Percentiles rank a stretch among this genome's conserved stretches.
Evolutionary conservation across 441 rosid genomes (phyloP).

Genomic region (Metrosideros polymorpha): DNA sequence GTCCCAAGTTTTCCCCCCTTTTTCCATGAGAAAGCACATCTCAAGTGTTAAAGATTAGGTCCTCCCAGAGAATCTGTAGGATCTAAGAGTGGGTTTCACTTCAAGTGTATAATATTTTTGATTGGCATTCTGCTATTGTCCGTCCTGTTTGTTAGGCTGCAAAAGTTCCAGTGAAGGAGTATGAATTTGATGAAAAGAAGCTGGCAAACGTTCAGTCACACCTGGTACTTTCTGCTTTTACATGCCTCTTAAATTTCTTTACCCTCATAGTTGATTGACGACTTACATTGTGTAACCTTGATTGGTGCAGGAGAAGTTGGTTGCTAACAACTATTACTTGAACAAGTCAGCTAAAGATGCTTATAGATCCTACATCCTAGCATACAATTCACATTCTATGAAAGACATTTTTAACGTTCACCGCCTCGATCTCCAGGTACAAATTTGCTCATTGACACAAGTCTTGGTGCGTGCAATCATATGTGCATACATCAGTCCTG

Average conservation of each 20-base stretch:
- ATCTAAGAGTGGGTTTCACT: background rate
- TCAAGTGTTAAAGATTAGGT: background rate
- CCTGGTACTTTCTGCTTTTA: constrained; percentile 40
- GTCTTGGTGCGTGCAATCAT: background rate
- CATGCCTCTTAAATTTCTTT: background rate
- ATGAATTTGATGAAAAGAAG: constrained; percentile 78
- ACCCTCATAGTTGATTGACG: background rate
- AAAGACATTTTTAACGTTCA: constrained; percentile 95
- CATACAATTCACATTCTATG: constrained; percentile 93
- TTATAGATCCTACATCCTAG: constrained; percentile 77
- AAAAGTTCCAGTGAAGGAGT: constrained; percentile 91
- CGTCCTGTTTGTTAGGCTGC: constrained; percentile 42
- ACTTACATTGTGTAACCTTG: background rate
- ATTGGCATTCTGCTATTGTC: constrained; percentile 1
- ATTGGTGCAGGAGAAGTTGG: constrained; percentile 74
- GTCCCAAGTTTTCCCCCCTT: background rate
- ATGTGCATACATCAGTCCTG: background rate
- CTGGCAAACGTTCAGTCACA: constrained; percentile 76
- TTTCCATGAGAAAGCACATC: background rate
- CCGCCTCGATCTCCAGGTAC: constrained; percentile 87
- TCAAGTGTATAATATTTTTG: background rate
- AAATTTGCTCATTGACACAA: background rate
- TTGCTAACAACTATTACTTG: constrained; percentile 55
- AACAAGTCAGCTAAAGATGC: constrained; percentile 94
- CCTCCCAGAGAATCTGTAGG: background rate